phyloP scores from a whole-genome alignment of 805 yeast species.

The Zygosaccharomyces pseudorouxii region DNA sequence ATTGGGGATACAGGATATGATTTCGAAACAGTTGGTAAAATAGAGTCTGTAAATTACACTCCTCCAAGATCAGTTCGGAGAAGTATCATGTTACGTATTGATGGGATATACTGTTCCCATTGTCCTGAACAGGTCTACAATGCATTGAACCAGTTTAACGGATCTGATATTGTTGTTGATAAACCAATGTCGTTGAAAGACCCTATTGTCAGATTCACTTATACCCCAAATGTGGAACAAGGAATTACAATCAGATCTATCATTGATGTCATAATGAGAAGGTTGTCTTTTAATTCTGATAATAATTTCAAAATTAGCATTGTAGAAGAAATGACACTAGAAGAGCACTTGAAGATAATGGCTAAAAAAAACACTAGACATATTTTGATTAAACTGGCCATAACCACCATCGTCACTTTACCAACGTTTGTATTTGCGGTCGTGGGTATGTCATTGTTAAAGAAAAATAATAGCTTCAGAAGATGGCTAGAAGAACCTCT shows the following conservation, averaged over 20 bases:
- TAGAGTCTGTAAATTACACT: conserved; percentile 42
- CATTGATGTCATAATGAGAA: conserved; percentile 43
- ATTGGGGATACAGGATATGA: conserved; percentile 69
- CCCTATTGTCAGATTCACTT: conserved; percentile 61
- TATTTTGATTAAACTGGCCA: conserved; percentile 43
- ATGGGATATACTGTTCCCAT: conserved; percentile 52
- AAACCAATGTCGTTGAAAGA: conserved; percentile 50
- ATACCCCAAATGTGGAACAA: conserved; percentile 44
- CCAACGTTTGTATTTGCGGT: conserved; percentile 67
- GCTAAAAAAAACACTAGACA: conserved; percentile 45
- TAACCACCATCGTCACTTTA: conserved; percentile 53
- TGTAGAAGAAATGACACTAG: conserved; percentile 53
- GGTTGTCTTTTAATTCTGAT: conserved; percentile 33
- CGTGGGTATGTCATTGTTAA: conserved; percentile 61
- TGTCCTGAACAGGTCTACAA: conserved; percentile 58
- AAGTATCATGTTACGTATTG: conserved; percentile 45
- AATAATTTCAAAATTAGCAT: conserved; percentile 48
- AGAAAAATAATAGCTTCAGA: conserved; percentile 40
- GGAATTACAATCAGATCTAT: conserved; percentile 52
- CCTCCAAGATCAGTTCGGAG: conserved; percentile 49
- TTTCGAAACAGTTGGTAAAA: conserved; percentile 43
- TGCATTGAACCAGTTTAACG: conserved; percentile 50
- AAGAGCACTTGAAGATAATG: conserved; percentile 53
- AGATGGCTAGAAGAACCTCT: conserved; percentile 56
- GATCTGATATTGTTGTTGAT: conserved; percentile 47